Percentiles rank a stretch among this genome's conserved stretches.
phyloP scores from a whole-genome alignment of 495 filamentous ascomycete species.

The Cryomyces minteri region DNA sequence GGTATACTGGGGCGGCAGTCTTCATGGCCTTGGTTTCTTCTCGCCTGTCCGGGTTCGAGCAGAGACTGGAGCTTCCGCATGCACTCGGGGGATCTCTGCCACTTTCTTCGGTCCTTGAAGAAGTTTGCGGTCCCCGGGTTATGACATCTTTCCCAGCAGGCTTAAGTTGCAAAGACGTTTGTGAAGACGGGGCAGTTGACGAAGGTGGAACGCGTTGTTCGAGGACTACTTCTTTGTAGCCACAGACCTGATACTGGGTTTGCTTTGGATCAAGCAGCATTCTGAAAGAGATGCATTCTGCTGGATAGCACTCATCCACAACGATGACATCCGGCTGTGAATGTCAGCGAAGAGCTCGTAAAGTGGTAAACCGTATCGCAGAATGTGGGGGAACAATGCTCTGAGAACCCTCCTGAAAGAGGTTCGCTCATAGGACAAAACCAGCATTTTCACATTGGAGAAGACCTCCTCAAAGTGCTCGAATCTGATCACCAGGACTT shows the following conservation, averaged over 20 bases:
- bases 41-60: no score
- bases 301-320: constrained; percentile 62
- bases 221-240: background rate
- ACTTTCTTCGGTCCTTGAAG: constrained; percentile 5
- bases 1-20: constrained; percentile 2
- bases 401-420: no score
- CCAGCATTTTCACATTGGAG: no score
- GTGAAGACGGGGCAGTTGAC: constrained; percentile 1
- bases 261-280: constrained; percentile 39
- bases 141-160: constrained; percentile 3
- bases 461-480: no score
- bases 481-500: no score
- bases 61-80: no score
- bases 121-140: constrained; percentile 8
- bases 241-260: constrained; percentile 28
- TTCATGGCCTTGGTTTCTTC: no score
- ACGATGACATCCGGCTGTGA: constrained; percentile 30
- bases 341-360: constrained; percentile 10
- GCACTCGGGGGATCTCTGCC: background rate
- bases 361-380: no score
- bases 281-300: constrained; percentile 54
- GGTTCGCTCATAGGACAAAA: no score
- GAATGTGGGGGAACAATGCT: no score
- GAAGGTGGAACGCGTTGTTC: background rate
- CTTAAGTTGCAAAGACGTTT: constrained; percentile 13